phyloP scores from a whole-genome alignment of 495 filamentous ascomycete species.

The Massariosphaeria phaeospora region DNA sequence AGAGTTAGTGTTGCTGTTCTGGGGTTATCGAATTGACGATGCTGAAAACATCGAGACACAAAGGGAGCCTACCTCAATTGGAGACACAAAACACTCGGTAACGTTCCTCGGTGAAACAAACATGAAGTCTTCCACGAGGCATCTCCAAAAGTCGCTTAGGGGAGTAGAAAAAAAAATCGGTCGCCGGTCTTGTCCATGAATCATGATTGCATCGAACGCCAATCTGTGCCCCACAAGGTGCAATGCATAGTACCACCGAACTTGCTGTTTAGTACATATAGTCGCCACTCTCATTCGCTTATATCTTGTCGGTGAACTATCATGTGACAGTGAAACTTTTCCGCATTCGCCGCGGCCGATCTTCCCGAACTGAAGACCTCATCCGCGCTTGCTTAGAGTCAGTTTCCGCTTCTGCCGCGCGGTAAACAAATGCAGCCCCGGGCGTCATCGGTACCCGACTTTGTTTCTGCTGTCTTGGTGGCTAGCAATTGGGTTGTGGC shows the following conservation, averaged over 20 bases:
- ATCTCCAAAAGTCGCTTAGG: neutral
- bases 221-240: neutral
- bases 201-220: no score
- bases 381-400: conserved; percentile 4
- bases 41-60: conserved; percentile 29
- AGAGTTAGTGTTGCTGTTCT: neutral
- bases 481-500: neutral
- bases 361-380: neutral
- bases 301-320: neutral
- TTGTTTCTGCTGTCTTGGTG: neutral
- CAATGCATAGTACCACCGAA: no score
- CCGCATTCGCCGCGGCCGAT: neutral
- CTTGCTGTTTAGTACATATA: no score
- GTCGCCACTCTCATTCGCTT: conserved; percentile 5
- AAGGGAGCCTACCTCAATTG: conserved; percentile 7
- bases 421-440: conserved; percentile 15
- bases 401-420: conserved; percentile 3
- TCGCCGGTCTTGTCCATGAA: no score
- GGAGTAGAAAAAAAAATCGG: neutral
- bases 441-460: neutral
- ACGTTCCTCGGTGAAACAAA: conserved; percentile 5
- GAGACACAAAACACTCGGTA: conserved; percentile 5
- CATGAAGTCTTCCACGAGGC: conserved; percentile 2
- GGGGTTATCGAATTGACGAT: neutral
- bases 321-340: neutral